Conservation (phyloP, 2,329 filamentous ascomycete species). For the Verticillium dahliae region DNA sequence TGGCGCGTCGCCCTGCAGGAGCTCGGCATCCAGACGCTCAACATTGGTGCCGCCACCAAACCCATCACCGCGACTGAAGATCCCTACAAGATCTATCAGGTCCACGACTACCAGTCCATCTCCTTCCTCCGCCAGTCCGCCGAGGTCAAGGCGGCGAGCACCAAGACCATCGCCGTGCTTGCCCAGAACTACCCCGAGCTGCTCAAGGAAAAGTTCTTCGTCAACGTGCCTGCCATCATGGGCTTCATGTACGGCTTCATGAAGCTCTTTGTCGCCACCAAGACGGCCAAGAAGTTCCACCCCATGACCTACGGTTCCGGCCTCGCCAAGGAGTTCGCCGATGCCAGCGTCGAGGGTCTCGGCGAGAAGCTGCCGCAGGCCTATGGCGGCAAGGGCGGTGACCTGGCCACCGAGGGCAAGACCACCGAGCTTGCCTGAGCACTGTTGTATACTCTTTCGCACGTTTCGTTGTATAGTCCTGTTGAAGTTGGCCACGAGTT, state of each 20-base stretch:
- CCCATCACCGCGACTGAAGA: conserved; percentile 70
- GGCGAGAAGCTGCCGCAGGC: conserved; percentile 2
- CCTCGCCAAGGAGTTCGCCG: conserved; percentile 54
- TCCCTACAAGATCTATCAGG: conserved; percentile 84
- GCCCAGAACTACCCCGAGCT: conserved; percentile 83
- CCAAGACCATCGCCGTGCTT: conserved; percentile 77
- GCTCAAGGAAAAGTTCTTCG: conserved; percentile 81
- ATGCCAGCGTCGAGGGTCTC: background rate
- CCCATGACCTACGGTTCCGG: conserved; percentile 67
- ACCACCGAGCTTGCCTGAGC: background rate
- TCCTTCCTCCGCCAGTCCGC: conserved; percentile 81
- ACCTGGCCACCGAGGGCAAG: background rate
- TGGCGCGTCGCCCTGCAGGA: conserved; percentile 93
- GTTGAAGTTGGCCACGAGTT: background rate
- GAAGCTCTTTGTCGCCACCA: conserved; percentile 67
- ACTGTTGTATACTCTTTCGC: too few species aligned
- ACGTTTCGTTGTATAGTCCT: too few species aligned
- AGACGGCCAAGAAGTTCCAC: conserved; percentile 74
- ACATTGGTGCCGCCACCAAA: conserved; percentile 60
- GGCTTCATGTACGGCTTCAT: conserved; percentile 74
- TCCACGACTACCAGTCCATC: conserved; percentile 88
- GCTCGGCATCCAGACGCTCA: conserved; percentile 68
- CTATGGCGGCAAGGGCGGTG: conserved; percentile 1
- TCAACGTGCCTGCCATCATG: conserved; percentile 90
- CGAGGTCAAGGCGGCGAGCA: conserved; percentile 52